Evolutionary conservation across 306 rosid genomes (phyloP).

Genomic region (Cajanus cajan): DNA sequence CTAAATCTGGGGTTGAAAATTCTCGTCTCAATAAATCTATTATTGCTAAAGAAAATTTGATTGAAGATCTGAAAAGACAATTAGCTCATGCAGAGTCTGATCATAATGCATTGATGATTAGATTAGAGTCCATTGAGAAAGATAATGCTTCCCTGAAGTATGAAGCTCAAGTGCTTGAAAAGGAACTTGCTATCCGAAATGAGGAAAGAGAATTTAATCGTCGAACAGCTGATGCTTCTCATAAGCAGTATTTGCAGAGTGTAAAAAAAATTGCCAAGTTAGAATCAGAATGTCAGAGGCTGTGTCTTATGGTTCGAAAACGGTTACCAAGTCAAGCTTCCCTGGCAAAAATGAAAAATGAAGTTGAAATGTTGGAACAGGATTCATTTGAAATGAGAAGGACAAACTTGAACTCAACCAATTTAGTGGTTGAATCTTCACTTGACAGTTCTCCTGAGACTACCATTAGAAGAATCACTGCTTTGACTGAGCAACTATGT

Average conservation of each 20-base stretch:
- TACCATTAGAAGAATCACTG: slow-evolving; percentile 35
- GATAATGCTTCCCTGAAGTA: slow-evolving; percentile 62
- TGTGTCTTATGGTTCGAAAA: slow-evolving; percentile 64
- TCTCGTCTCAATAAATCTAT: slow-evolving; percentile 59
- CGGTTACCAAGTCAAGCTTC: slow-evolving; percentile 82
- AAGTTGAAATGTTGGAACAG: slow-evolving; percentile 69
- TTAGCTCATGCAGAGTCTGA: slow-evolving; percentile 56
- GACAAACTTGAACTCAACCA: slow-evolving; percentile 46
- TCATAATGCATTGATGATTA: slow-evolving; percentile 51
- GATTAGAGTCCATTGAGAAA: slow-evolving; percentile 67
- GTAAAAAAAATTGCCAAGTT: slow-evolving; percentile 65
- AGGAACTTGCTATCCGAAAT: slow-evolving; percentile 79
- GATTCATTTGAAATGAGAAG: slow-evolving; percentile 53
- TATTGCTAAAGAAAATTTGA: slow-evolving; percentile 56
- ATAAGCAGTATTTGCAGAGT: slow-evolving; percentile 71
- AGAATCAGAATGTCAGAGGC: slow-evolving; percentile 91
- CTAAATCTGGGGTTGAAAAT: slow-evolving; percentile 53
- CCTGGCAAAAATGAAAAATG: slow-evolving; percentile 71
- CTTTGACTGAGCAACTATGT: slow-evolving; percentile 54
- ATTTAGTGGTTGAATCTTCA: slow-evolving; percentile 43
- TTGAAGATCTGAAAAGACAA: slow-evolving; percentile 60
- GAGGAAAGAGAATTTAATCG: slow-evolving; percentile 77
- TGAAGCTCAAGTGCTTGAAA: slow-evolving; percentile 71
- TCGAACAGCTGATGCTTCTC: slow-evolving; percentile 63
- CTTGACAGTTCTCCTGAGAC: slow-evolving; percentile 47